Evolutionary conservation across 2,329 filamentous ascomycete species (phyloP).

Genomic region (Aureobasidium pullulans): DNA sequence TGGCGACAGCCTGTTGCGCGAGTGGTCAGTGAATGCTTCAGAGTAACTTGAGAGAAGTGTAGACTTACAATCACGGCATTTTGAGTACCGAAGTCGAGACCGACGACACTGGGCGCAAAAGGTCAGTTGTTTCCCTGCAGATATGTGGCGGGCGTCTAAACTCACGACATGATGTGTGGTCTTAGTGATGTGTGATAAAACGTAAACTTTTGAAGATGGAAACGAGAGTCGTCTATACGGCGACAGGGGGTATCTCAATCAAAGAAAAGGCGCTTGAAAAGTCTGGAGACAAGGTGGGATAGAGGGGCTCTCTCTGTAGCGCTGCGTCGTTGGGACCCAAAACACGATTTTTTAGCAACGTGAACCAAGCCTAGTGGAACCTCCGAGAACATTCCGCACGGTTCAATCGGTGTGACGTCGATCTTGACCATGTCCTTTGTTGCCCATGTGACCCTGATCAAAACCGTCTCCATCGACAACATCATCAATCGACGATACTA

Average conservation of each 20-base stretch:
- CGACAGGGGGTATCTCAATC: constrained; percentile 12
- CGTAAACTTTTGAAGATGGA: constrained; percentile 4
- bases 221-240: constrained; percentile 6
- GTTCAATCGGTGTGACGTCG: not conserved
- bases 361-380: too few species aligned
- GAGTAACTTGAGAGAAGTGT: not conserved
- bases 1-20: constrained; percentile 62
- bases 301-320: constrained; percentile 5
- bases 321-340: constrained; percentile 8
- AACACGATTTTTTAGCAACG: not conserved
- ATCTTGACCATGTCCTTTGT: not conserved
- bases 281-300: constrained; percentile 10
- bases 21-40: constrained; percentile 15
- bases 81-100: constrained; percentile 90
- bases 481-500: too few species aligned
- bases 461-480: too few species aligned
- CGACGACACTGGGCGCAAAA: constrained; percentile 39
- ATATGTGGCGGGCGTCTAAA: constrained; percentile 5
- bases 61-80: constrained; percentile 71
- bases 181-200: not conserved
- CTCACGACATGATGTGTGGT: constrained; percentile 15
- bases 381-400: not conserved
- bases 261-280: constrained; percentile 11
- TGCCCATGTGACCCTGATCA: too few species aligned
- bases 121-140: constrained; percentile 3